Conservation (phyloP, 192 early-diverging fungal genomes). For the Backusella circina region DNA sequence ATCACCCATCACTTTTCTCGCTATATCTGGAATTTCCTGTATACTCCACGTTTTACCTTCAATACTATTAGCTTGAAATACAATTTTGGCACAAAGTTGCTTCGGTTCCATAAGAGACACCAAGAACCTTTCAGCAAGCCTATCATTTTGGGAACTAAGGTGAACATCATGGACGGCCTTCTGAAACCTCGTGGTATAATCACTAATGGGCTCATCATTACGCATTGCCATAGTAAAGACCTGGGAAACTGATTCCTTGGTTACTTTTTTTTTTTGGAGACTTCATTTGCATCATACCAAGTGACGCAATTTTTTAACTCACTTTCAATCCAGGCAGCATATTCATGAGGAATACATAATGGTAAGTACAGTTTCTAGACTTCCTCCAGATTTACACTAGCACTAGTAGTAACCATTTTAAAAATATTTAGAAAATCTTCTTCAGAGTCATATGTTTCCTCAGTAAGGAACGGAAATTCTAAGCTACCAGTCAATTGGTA, state of each 20-base stretch:
- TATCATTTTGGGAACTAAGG: not conserved
- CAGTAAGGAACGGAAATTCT: not conserved
- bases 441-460: not conserved
- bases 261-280: not conserved
- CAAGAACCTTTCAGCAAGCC: not conserved
- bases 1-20: not conserved
- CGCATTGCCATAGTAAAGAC: not conserved
- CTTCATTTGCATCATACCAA: not conserved
- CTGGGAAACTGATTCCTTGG: not conserved
- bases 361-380: not conserved
- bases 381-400: not conserved
- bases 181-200: not conserved
- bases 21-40: not conserved
- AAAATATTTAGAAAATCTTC: not conserved
- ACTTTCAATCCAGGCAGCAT: not conserved
- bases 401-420: not conserved
- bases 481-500: not conserved
- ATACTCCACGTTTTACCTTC: not conserved
- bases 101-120: not conserved
- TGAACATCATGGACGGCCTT: not conserved
- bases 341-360: not conserved
- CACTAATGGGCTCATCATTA: not conserved
- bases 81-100: not conserved
- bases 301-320: not conserved
- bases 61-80: not conserved